Percentiles rank a stretch among this genome's conserved stretches.
Evolutionary conservation across 305 asterid species (phyloP).

Genomic region (Solanum hybrid): DNA sequence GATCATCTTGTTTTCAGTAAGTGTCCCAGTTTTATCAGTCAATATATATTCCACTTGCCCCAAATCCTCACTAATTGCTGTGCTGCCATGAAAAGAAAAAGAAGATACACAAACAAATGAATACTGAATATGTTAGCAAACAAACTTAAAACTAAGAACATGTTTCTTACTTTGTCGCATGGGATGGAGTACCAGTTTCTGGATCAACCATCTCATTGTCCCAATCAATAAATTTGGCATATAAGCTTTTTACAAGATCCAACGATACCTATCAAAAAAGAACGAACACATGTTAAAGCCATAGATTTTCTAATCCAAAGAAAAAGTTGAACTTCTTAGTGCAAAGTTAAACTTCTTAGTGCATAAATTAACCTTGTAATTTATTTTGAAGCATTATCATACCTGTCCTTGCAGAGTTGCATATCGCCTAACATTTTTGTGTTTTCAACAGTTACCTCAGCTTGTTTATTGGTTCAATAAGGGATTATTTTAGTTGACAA

Average conservation of each 20-base stretch:
- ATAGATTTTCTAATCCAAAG: background rate
- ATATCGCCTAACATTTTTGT: background rate
- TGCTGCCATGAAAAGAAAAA: conserved; percentile 59
- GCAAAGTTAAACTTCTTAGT: background rate
- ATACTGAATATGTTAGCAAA: conserved; percentile 6
- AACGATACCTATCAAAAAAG: conserved; percentile 65
- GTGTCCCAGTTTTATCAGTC: conserved; percentile 98
- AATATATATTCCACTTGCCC: conserved; percentile 98
- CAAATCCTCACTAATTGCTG: conserved; percentile 98
- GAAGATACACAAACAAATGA: conserved; percentile 14
- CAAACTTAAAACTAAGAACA: conserved; percentile 8
- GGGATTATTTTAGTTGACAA: background rate
- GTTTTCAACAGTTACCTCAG: background rate
- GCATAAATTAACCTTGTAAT: background rate
- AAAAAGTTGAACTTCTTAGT: background rate
- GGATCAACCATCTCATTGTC: conserved; percentile 88
- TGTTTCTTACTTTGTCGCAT: conserved; percentile 78
- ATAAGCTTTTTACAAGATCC: conserved; percentile 90
- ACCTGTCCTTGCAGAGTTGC: background rate
- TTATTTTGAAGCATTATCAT: background rate
- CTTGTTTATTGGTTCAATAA: background rate
- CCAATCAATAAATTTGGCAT: conserved; percentile 97
- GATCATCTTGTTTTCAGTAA: conserved; percentile 91
- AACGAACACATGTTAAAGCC: conserved; percentile 2
- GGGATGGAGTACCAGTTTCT: conserved; percentile 66